Evolutionary conservation across 306 rosid species (phyloP), one percentile per base, ranked within the genome.

Genomic region (Glycyrrhiza uralensis): DNA sequence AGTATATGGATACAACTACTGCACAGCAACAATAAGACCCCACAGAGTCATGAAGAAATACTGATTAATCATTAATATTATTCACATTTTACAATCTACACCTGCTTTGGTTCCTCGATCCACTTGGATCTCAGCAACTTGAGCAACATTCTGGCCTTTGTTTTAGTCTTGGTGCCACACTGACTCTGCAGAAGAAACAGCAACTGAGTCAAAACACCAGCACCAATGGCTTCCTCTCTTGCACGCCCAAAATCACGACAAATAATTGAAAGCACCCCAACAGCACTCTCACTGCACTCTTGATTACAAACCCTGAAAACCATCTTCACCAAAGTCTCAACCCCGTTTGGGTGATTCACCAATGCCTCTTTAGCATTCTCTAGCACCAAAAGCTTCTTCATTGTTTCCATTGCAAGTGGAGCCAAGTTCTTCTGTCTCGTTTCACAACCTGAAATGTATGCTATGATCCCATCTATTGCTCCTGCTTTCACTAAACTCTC

Each of bases 151-250:
- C 96, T 93, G 13, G 91, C 98, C 84, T 87, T 93, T 4, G 90
- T 72, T 79, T 93, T 93, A 44, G 89, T 93, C 42, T 75, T 76
- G 44, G 46, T 71, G 51, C 82, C 74, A 67, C 97, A 83, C 74
- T 93, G 98, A 71, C 97, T 87, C 72, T 93, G 98, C 49, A 93
- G 81, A 66, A 93, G 97, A 80, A 90, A 78, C 39, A 93, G 73
- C 47, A 93, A 75, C 79, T 93, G 97, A 51, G 88, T 90, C 88
- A 90, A 85, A 47, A 87, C 80, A 19, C 98, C 96, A 0, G 75
- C 87, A 8, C 45, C 80, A 68, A 93, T 86, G 28, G 97, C 98
- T 78, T 83, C 92, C 44, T 93, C 98, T 60, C 85, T 81, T 64
- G 90, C 98, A 62, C 30, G 47, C 30, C 80, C 52, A 49, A 79